Conservation (phyloP, 441 rosid species). For the Corymbia calophylla region DNA sequence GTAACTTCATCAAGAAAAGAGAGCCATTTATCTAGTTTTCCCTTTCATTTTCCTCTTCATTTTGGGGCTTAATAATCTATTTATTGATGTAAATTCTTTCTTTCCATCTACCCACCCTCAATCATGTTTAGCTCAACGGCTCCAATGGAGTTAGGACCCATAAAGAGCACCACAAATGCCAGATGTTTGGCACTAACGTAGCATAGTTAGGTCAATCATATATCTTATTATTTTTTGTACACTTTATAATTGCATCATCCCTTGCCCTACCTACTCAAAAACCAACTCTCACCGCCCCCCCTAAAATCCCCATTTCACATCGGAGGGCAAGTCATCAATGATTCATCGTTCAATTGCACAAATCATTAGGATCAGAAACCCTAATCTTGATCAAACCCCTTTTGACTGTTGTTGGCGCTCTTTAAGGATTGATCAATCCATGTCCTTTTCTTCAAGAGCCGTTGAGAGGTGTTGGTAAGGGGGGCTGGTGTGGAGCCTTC, state of each 20-base stretch:
- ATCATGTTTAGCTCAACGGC: not conserved
- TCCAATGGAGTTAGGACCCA: not conserved
- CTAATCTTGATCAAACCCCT: constrained; percentile 10
- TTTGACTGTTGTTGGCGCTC: constrained; percentile 4
- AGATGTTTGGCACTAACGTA: not conserved
- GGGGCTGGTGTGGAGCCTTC: constrained; percentile 2
- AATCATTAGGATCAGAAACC: constrained; percentile 10
- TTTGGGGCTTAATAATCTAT: not conserved
- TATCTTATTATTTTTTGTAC: not conserved
- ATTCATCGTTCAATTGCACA: constrained; percentile 15
- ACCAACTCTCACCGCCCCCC: not conserved
- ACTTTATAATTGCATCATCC: not conserved
- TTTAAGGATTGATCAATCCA: not conserved
- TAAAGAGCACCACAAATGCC: not conserved
- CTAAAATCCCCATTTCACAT: not conserved
- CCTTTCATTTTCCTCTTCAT: not conserved
- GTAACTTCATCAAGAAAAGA: not conserved
- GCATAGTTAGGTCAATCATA: not conserved
- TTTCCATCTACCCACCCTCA: not conserved
- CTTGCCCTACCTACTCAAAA: constrained; percentile 3
- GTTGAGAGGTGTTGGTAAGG: constrained; percentile 18
- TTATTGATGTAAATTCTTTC: not conserved
- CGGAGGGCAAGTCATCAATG: not conserved
- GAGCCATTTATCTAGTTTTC: not conserved
- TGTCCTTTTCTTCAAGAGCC: not conserved